phyloP scores from a whole-genome alignment of 2,329 filamentous ascomycete genomes.

The Colletotrichum chlorophyti region DNA sequence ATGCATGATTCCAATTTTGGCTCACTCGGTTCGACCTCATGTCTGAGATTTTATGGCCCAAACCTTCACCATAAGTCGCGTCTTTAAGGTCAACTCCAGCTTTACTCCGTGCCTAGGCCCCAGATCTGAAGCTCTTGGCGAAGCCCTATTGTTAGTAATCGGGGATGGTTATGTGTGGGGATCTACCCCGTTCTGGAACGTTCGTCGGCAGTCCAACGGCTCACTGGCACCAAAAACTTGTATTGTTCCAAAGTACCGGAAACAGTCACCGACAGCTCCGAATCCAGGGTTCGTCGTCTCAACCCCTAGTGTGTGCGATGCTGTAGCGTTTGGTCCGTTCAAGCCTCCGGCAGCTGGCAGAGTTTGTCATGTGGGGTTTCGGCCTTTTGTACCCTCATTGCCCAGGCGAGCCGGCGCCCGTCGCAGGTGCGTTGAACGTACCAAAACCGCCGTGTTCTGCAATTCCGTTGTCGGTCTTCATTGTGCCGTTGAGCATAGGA shows the following conservation, averaged over 20 bases:
- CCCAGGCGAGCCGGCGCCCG: constrained; percentile 42
- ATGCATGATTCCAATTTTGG: constrained; percentile 17
- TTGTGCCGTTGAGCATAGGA: constrained; percentile 84
- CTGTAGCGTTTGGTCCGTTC: neutral
- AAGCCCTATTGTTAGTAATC: constrained; percentile 21
- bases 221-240: constrained; percentile 1
- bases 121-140: constrained; percentile 12
- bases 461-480: constrained; percentile 65
- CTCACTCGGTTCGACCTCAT: constrained; percentile 2
- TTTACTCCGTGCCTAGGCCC: constrained; percentile 9
- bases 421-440: constrained; percentile 53
- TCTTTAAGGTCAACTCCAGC: constrained; percentile 5
- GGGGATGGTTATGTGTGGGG: constrained; percentile 14
- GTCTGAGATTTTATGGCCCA: constrained; percentile 10
- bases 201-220: constrained; percentile 21
- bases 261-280: constrained; percentile 14
- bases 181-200: constrained; percentile 18
- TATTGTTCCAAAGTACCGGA: constrained; percentile 8
- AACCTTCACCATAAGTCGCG: neutral
- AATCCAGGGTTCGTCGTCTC: constrained; percentile 10
- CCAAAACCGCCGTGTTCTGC: constrained; percentile 66
- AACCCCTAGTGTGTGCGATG: constrained; percentile 11
- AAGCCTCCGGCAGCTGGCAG: constrained; percentile 1
- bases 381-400: neutral
- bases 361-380: neutral